These are phyloP conservation scores for Fraxinus albicans DNA, from an alignment of 305 asterid genomes.

Conservation along the genomic window DNA sequence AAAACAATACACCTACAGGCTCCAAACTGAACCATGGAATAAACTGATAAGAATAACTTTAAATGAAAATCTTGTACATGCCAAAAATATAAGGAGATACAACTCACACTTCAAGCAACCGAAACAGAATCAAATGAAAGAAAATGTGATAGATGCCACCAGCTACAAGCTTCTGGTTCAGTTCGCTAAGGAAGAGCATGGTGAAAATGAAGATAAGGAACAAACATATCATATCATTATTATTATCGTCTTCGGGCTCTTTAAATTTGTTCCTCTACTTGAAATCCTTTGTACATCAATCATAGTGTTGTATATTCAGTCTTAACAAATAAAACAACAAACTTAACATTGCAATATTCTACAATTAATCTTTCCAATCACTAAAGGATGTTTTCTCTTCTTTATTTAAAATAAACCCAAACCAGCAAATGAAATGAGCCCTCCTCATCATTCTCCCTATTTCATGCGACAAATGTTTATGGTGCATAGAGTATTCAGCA, in stretches of 20 bases:
- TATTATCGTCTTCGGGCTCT: neutral
- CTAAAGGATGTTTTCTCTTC: neutral
- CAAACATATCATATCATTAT: neutral
- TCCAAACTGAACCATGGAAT: neutral
- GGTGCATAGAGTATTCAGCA: neutral
- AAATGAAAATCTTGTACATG: slow-evolving; percentile 5
- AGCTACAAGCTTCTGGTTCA: slow-evolving; percentile 9
- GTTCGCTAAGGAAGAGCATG: neutral
- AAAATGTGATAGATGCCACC: slow-evolving; percentile 11
- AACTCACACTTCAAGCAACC: slow-evolving; percentile 5
- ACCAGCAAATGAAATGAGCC: neutral
- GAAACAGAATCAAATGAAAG: slow-evolving; percentile 3
- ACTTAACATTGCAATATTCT: neutral
- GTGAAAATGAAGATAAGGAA: neutral
- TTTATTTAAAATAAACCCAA: neutral
- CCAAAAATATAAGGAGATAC: neutral
- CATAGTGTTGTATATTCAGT: neutral
- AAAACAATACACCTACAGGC: neutral
- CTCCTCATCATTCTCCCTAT: neutral
- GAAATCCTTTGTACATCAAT: neutral
- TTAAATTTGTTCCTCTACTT: neutral
- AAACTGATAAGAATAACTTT: neutral
- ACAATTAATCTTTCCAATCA: neutral
- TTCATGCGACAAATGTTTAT: neutral
- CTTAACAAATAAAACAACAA: neutral